phyloP scores from a whole-genome alignment of 78 protist species.

The Capsaspora owczarzaki region DNA sequence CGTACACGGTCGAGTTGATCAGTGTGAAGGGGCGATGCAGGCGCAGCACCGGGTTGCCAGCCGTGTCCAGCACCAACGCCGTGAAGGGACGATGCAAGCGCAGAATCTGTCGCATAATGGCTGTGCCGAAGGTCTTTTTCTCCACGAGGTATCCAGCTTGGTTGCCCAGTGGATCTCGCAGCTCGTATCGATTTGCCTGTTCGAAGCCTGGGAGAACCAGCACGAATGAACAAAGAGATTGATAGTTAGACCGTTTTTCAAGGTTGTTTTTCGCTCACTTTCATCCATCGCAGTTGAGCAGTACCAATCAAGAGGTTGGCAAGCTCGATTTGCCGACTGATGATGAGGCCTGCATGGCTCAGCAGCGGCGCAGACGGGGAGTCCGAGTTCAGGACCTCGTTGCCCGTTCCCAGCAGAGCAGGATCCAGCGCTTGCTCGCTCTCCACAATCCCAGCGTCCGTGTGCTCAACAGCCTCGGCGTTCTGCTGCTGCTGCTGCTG shows the following conservation, averaged over 20 bases:
- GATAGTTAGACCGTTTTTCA: background rate
- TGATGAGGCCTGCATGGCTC: background rate
- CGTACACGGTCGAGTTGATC: background rate
- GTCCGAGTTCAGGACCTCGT: background rate
- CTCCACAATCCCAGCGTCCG: too few species aligned
- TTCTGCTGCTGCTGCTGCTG: too few species aligned
- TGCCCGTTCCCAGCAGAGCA: background rate
- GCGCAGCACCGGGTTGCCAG: background rate
- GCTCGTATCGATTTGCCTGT: background rate
- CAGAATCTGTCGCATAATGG: background rate
- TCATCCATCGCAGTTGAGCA: background rate
- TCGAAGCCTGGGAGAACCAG: background rate
- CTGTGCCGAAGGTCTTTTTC: background rate
- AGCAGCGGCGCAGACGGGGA: background rate
- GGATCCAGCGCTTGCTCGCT: background rate
- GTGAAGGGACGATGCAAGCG: background rate
- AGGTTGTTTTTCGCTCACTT: too few species aligned
- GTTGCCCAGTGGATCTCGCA: background rate
- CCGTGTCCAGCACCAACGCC: background rate
- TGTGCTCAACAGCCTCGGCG: too few species aligned
- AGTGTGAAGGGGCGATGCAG: background rate
- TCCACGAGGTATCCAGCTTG: background rate
- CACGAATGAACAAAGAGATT: background rate
- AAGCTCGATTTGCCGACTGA: background rate
- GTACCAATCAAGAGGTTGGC: background rate